A percentile compares a stretch with the other conserved stretches of the same genome.
Conservation (phyloP, 2,329 filamentous ascomycete species). For the Monosporascus ibericus region DNA sequence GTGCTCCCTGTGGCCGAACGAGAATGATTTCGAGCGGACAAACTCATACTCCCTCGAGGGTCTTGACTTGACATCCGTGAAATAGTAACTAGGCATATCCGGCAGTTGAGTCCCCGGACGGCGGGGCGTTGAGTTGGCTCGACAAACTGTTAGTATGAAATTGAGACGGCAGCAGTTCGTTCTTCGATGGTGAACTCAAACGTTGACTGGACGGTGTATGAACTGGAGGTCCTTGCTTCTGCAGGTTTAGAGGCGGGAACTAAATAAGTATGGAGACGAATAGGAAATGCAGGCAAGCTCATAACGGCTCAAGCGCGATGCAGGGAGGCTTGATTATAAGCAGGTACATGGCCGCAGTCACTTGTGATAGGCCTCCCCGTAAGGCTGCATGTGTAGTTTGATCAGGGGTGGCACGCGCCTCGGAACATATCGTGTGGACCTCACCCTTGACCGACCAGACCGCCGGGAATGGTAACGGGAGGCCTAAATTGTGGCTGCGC, state of each 20-base stretch:
- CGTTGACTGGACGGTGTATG: conserved; percentile 9
- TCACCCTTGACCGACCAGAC: not conserved
- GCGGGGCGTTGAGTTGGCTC: not conserved
- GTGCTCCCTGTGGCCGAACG: conserved; percentile 12
- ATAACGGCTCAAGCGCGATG: conserved; percentile 12
- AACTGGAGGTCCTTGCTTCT: conserved; percentile 8
- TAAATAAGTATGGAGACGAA: conserved; percentile 18
- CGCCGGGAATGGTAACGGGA: not conserved
- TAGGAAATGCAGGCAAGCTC: conserved; percentile 13
- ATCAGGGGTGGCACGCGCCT: conserved; percentile 1
- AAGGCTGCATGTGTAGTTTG: not conserved
- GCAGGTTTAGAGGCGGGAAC: conserved; percentile 14
- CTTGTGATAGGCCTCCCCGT: conserved; percentile 18
- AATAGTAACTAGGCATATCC: conserved; percentile 2
- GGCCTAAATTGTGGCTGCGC: not conserved
- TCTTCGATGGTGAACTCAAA: conserved; percentile 5
- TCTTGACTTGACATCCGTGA: conserved; percentile 10
- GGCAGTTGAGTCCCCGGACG: not conserved
- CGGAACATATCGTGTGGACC: not conserved
- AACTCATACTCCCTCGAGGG: conserved; percentile 10
- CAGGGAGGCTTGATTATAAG: conserved; percentile 17
- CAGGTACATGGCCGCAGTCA: conserved; percentile 11
- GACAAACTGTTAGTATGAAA: not conserved
- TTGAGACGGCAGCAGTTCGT: not conserved
- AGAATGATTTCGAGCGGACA: conserved; percentile 17